Base-by-base conservation (phyloP, 176 grass and related monocot genomes). In the Oryza officinalis region DNA sequence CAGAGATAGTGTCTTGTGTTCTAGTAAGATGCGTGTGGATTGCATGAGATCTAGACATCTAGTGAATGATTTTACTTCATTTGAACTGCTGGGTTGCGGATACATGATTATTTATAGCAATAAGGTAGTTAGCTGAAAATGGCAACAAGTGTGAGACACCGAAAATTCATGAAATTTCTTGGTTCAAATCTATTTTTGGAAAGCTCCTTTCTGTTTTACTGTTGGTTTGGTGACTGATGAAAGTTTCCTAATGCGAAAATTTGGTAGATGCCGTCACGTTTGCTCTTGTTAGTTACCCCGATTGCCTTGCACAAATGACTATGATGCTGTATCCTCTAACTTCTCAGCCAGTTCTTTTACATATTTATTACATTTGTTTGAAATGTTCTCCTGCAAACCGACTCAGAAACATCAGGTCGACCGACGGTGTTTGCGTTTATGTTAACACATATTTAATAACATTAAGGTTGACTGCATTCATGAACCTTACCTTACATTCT, bases 11-110 rank as follows among this genome's bases (percentile, higher is more conserved):
- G 64, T n/a, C n/a, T n/a, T n/a, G n/a, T 75, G 14, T 27, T 67
- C 14, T 69, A 52, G 6, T 22, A 37, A 54, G 78, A 69, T 74
- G 65, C 75, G 81, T 79, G 81, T 45, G 47, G 22, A 54, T 81
- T 67, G 74, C 57, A 61, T 61, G 57, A 61, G 57, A 61, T 61
- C 57, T 61, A 52, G 47, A 81, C 40, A 92, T 74, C 37, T 52
- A 22, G 40, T 84, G 41, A 57, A 75, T 71, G 3, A 4, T 71
- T 82, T 83, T 75, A 47, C 6, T 32, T 60, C 26, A 12, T 25
- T 37, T 76, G 17, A 27, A 72, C 13, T 6, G 2, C 66, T 10
- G 22, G 40, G n/a, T 28, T 85, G 32, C 40, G 11, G 52, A 33
- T 12, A 45, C 68, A 43, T 8, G 37, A 27, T 89, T 85, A 43